These are phyloP conservation scores for Phytophthora brassicae DNA, from an alignment of 352 stramenopile genomes.

Conservation along the genomic window DNA sequence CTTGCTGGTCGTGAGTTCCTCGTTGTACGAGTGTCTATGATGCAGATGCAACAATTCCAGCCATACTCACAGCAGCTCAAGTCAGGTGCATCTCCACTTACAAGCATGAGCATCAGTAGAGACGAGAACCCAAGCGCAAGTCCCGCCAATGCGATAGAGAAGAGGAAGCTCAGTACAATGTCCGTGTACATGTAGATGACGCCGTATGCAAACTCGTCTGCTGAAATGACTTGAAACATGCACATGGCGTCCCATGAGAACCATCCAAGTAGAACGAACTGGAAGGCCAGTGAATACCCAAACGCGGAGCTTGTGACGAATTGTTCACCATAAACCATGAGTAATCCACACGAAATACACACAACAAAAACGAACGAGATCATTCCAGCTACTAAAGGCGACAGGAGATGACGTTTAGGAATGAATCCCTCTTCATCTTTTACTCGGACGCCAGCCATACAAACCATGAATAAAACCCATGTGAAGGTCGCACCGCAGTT, in stretches of 20 bases:
- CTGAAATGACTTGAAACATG: constrained; percentile 48
- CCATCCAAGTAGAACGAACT: constrained; percentile 42
- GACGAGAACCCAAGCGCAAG: constrained; percentile 22
- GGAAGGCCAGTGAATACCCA: constrained; percentile 32
- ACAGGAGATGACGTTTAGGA: constrained; percentile 19
- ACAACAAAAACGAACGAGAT: constrained; percentile 27
- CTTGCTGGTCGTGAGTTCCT: not conserved
- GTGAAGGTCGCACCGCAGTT: constrained; percentile 40
- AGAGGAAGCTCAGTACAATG: constrained; percentile 40
- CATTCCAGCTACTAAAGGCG: constrained; percentile 16
- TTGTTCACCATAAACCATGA: constrained; percentile 21
- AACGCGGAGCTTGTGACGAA: constrained; percentile 35
- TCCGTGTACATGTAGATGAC: constrained; percentile 61
- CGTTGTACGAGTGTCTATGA: not conserved
- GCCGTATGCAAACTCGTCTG: constrained; percentile 46
- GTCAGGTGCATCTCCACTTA: not conserved
- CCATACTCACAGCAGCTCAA: not conserved
- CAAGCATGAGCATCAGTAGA: constrained; percentile 18
- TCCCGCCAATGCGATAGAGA: constrained; percentile 21
- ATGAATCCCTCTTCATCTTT: constrained; percentile 9
- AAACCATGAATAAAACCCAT: constrained; percentile 33
- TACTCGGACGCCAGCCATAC: constrained; percentile 20
- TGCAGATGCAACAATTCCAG: constrained; percentile 14
- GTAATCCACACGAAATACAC: constrained; percentile 13
- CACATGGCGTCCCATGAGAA: constrained; percentile 37